Percentiles rank a stretch among this genome's conserved stretches.
phyloP scores from a whole-genome alignment of 768 basidiomycete species.

The Mycena filopes region DNA sequence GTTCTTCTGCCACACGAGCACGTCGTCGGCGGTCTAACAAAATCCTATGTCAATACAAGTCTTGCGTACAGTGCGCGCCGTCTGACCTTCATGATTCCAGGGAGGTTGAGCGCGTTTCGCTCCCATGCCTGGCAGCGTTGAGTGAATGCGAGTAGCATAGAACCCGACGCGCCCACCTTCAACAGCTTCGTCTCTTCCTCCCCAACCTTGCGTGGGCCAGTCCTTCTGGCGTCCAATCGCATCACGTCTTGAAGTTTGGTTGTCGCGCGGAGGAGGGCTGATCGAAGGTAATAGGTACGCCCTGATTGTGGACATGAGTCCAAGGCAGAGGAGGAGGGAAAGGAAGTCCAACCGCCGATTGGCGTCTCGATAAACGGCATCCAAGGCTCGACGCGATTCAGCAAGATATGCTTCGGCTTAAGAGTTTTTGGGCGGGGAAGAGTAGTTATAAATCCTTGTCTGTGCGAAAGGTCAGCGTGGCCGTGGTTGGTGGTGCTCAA shows the following conservation, averaged over 20 bases:
- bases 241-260: background rate
- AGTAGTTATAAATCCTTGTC: background rate
- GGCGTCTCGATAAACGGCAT: background rate
- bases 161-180: background rate
- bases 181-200: background rate
- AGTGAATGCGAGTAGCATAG: too few species aligned
- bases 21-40: conserved; percentile 1
- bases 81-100: background rate
- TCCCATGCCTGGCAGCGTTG: background rate
- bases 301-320: background rate
- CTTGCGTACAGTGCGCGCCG: too few species aligned
- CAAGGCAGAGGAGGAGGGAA: background rate
- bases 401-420: background rate
- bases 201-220: background rate
- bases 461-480: background rate
- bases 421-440: background rate
- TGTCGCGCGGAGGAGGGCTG: background rate
- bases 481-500: background rate
- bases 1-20: background rate
- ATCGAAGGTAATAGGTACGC: background rate
- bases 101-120: background rate
- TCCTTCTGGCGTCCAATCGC: background rate
- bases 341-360: background rate
- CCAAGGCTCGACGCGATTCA: background rate
- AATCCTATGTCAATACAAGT: background rate